Percentiles rank a stretch among this genome's conserved stretches.
Conservation (phyloP, 345 rosid genomes). For the Lumnitzera racemosa region DNA sequence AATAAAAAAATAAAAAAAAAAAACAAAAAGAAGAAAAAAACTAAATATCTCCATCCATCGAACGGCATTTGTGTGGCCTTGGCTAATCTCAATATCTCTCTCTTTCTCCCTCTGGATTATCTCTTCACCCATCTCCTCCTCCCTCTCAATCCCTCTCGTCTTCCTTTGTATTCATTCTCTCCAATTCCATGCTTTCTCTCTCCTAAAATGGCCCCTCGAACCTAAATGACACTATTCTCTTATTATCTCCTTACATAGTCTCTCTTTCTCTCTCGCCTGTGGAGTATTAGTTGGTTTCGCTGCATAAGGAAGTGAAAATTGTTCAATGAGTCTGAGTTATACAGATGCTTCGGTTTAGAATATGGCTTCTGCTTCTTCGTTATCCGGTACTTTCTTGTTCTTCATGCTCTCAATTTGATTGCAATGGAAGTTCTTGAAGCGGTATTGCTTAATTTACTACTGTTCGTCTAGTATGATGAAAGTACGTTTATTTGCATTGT, state of each 20-base stretch:
- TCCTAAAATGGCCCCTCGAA: neutral
- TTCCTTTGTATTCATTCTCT: neutral
- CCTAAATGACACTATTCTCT: no score
- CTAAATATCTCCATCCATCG: conserved; percentile 25
- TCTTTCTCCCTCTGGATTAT: conserved; percentile 43
- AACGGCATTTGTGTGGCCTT: conserved; percentile 54
- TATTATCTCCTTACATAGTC: neutral
- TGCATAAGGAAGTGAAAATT: conserved; percentile 5
- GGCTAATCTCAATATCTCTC: conserved; percentile 25
- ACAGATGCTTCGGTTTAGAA: conserved; percentile 30
- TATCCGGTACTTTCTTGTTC: conserved; percentile 45
- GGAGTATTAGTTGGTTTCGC: conserved; percentile 5
- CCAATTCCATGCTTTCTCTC: neutral
- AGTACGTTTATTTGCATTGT: no score
- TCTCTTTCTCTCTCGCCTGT: neutral
- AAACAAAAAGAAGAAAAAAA: neutral
- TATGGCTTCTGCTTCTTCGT: conserved; percentile 79
- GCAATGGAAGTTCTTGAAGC: no score
- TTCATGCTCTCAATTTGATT: conserved; percentile 3
- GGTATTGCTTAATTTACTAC: no score
- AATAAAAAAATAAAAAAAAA: neutral
- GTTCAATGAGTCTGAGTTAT: conserved; percentile 38
- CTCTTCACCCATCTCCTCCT: conserved; percentile 22
- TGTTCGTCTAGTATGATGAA: no score
- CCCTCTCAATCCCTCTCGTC: conserved; percentile 4